Evolutionary conservation across 306 rosid genomes (phyloP), one percentile per base, ranked within the genome.

Genomic region (Vachellia collinsii): DNA sequence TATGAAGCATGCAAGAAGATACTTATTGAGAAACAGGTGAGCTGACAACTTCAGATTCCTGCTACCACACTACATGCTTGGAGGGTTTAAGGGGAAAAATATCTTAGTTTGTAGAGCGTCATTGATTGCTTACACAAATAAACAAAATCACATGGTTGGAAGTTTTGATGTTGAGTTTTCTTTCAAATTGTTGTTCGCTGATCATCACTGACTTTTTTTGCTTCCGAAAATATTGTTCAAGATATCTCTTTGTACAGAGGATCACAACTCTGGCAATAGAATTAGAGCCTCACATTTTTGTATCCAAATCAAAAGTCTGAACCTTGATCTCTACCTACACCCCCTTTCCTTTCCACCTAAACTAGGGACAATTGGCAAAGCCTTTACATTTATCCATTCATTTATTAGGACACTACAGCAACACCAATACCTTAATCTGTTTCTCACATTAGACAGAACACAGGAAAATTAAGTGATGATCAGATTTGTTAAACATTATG

Each of bases 1-100:
- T 90, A 90, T 34, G 94, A 88, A 56, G 92, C 92, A 7, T 90
- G 92, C 88, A 90, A 90, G 86, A 82, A 74, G 77, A 76, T 87
- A 75, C 73, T 68, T 5, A 5, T 68, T 20, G 73, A 68, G 73
- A 41, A 68, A 19, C 89, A 83, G 51, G 68, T 79, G 20, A 41
- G 19, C 38, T 74, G 56, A 62, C 19, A 11, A 36, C 36, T 72
- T 25, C 51, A 58, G 17, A 39, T 79, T 68, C 42, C 75, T 54
- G 6, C 44, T 41, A n/a, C 61, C 23, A 54, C 61, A n/a, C 61
- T n/a, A n/a, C 25, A 54, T 54, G 17, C 8, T 67, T 59, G 68
- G 41, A 62, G 68, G 29, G 42, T 39, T 59, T 58, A 19, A 41
- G 50, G 43, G 36, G 70, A 34, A 23, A 61, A 79, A 11, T 3